phyloP scores from a whole-genome alignment of 2,329 filamentous ascomycete genomes.

The Sporothrix globosa region DNA sequence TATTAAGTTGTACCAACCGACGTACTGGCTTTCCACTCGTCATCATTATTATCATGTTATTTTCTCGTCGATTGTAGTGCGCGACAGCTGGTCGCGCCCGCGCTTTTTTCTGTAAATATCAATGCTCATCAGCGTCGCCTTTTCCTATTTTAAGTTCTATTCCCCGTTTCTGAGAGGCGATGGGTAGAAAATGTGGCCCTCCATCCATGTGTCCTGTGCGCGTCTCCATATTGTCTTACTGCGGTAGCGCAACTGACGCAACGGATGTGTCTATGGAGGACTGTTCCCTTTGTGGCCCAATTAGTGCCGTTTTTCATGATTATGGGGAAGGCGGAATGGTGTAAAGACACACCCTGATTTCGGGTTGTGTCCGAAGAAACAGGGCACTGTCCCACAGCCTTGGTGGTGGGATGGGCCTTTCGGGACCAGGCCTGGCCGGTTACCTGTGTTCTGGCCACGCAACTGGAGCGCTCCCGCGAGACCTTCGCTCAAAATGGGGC shows the following conservation, averaged over 20 bases:
- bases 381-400: slow-evolving; percentile 28
- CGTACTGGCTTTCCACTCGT: no score
- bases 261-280: background rate
- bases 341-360: slow-evolving; percentile 4
- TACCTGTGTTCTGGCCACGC: no score
- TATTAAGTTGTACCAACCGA: no score
- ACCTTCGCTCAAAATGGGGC: background rate
- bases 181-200: slow-evolving; percentile 4
- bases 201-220: background rate
- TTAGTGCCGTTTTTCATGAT: slow-evolving; percentile 3
- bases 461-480: background rate
- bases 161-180: background rate
- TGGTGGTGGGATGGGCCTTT: slow-evolving; percentile 24
- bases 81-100: background rate
- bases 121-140: background rate
- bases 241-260: background rate
- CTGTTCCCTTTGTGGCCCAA: background rate
- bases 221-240: background rate
- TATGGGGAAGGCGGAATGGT: background rate
- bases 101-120: background rate
- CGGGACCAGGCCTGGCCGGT: background rate
- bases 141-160: background rate
- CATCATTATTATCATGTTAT: no score
- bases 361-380: slow-evolving; percentile 4
- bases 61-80: background rate